Evolutionary conservation across 805 yeast species (phyloP), one percentile per base, ranked within the genome.

Genomic region (Wickerhamomyces canadensis): DNA sequence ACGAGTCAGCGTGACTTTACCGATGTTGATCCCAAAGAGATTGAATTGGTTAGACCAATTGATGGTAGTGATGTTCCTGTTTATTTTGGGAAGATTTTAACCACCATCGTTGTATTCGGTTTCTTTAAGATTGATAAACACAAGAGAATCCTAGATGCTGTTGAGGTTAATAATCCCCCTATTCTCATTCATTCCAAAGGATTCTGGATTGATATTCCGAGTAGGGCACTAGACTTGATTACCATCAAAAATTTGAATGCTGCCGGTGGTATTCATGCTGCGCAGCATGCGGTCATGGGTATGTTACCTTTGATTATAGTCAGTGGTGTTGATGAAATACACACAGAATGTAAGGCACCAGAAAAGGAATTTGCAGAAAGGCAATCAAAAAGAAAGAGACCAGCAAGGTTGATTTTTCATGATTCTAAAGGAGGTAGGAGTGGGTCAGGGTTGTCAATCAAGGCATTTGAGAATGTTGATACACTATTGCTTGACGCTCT

Each of bases 221-320:
- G 58, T 4, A 51, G 52, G n/a, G 84, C 86, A 0, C 52, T 89
- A 12, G 78, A 77, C 1, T 42, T 78, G 3, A 66, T 91, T 23
- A 61, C 67, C 4, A 58, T 55, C 4, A 86, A 87, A 46, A 49
- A 65, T 2, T 61, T 93, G 31, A 83, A 75, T 40, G 64, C 80
- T 2, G 91, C 98, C 0, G 98, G 85, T 5, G 95, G 93, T 0
- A 85, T 93, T n/a, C 99, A 93, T 62, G 97, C 94, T 2, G 95
- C 96, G 0, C 91, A 88, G 47, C 99, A 93, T 64, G 87, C 87
- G 0, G 63, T 93, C 2, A 80, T 93, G 72, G 80, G 84, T 33
- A 70, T 85, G 41, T 55, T 89, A 19, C 95, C 97, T 0, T 58
- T 80, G 19, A 80, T 76, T 41, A 77, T 88, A 5, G 76, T 78